Conservation (phyloP, 208 protist species). For the Lotmaria passim region DNA sequence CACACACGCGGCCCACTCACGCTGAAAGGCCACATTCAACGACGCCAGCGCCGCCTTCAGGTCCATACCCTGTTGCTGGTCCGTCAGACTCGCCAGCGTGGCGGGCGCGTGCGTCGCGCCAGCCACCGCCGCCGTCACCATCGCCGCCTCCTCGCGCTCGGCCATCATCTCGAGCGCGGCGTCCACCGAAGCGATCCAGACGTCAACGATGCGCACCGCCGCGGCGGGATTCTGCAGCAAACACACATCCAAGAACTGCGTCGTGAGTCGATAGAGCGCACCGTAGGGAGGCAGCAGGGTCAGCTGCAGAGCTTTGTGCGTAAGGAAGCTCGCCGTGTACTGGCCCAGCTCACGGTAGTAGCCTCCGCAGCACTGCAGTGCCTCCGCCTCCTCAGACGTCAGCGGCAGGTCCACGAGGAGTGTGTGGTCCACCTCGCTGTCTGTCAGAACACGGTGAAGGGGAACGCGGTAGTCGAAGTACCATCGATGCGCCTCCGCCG, state of each 20-base stretch:
- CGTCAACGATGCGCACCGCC: slow-evolving; percentile 52
- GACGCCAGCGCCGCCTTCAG: slow-evolving; percentile 21
- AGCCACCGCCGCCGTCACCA: slow-evolving; percentile 16
- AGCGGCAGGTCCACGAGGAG: slow-evolving; percentile 18
- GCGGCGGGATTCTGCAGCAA: slow-evolving; percentile 64
- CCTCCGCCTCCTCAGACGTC: slow-evolving; percentile 31
- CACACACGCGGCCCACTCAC: slow-evolving; percentile 59
- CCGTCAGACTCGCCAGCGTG: slow-evolving; percentile 21
- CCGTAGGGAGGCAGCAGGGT: slow-evolving; percentile 77
- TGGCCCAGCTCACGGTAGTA: slow-evolving; percentile 69
- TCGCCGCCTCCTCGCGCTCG: slow-evolving; percentile 20
- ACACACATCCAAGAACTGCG: slow-evolving; percentile 69
- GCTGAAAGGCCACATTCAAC: slow-evolving; percentile 58
- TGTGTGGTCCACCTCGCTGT: slow-evolving; percentile 11
- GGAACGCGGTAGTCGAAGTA: slow-evolving; percentile 24
- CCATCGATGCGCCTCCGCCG: slow-evolving; percentile 30
- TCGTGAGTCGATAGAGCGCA: slow-evolving; percentile 55
- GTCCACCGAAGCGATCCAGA: slow-evolving; percentile 46
- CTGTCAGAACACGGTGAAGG: slow-evolving; percentile 23
- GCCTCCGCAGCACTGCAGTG: slow-evolving; percentile 53
- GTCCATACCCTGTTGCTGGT: slow-evolving; percentile 28
- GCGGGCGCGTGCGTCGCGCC: slow-evolving; percentile 4
- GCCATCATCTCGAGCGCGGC: slow-evolving; percentile 30
- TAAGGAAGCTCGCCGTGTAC: slow-evolving; percentile 64
- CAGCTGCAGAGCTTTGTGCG: slow-evolving; percentile 85